Percentiles rank a stretch among this genome's conserved stretches.
Evolutionary conservation across 2,329 filamentous ascomycete species (phyloP).

Genomic region (Drechslera avenae): DNA sequence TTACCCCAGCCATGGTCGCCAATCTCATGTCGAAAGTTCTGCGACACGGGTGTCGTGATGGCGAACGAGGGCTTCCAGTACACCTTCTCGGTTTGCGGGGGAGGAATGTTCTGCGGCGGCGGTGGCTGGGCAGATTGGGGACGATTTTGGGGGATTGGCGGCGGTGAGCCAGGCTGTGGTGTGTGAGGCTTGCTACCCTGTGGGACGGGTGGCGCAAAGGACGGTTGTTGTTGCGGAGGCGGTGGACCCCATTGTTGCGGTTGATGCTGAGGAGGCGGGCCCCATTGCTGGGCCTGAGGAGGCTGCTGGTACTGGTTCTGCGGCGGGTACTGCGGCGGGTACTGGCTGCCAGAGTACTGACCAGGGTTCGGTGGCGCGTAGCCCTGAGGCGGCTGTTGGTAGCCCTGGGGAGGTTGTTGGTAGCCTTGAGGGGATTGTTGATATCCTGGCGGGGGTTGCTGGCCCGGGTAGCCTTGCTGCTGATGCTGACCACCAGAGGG

Average conservation of each 20-base stretch:
- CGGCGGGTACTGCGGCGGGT: constrained; percentile 28
- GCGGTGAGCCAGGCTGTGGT: constrained; percentile 23
- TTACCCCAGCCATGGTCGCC: constrained; percentile 68
- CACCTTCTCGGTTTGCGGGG: constrained; percentile 32
- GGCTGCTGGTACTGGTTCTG: constrained; percentile 23
- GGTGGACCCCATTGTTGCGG: constrained; percentile 29
- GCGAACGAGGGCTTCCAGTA: constrained; percentile 63
- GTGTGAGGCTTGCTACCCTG: constrained; percentile 40
- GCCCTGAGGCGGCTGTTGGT: constrained; percentile 13
- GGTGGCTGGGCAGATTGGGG: constrained; percentile 34
- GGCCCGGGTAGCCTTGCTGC: constrained; percentile 16
- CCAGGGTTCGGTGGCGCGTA: constrained; percentile 13
- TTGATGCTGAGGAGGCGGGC: constrained; percentile 20
- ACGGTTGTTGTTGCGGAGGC: constrained; percentile 30
- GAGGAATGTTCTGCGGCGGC: constrained; percentile 36
- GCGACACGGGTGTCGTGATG: constrained; percentile 53
- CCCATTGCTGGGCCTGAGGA: constrained; percentile 21
- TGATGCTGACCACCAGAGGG: constrained; percentile 15
- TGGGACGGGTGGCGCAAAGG: constrained; percentile 37
- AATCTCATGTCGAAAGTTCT: constrained; percentile 61
- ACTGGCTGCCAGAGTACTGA: constrained; percentile 27
- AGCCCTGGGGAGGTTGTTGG: constrained; percentile 27
- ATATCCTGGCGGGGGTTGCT: constrained; percentile 14
- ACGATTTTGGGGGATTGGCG: constrained; percentile 37
- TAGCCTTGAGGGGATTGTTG: constrained; percentile 16